These are phyloP conservation scores for Apiotrichum domesticum DNA, from an alignment of 1,284 basidiomycete genomes.

Conservation along the genomic window DNA sequence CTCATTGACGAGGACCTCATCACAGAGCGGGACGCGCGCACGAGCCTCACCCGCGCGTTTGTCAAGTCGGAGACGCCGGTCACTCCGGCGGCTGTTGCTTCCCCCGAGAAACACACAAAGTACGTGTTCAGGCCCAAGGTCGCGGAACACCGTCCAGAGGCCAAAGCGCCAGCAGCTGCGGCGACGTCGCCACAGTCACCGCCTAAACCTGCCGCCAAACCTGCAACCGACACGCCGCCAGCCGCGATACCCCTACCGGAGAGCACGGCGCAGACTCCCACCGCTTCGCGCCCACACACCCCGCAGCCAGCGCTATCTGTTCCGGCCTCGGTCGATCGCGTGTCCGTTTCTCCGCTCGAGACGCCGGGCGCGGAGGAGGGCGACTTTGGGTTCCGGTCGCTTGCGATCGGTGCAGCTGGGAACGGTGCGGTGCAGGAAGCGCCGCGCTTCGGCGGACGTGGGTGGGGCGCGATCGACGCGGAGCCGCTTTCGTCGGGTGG, in stretches of 20 bases:
- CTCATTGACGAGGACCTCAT: conserved; percentile 42
- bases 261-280: conserved; percentile 27
- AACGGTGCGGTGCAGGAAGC: background rate
- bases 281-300: conserved; percentile 22
- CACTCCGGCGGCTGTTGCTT: background rate
- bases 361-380: conserved; percentile 17
- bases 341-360: conserved; percentile 42
- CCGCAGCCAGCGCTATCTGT: conserved; percentile 9
- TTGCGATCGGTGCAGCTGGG: conserved; percentile 30
- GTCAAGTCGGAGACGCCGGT: conserved; percentile 23
- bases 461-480: conserved; percentile 19
- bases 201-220: background rate
- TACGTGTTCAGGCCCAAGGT: conserved; percentile 33
- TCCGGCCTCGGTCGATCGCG: conserved; percentile 22
- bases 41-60: conserved; percentile 42
- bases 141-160: conserved; percentile 2
- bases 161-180: background rate
- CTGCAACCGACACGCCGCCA: background rate
- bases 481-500: conserved; percentile 11
- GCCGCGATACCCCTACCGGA: conserved; percentile 31
- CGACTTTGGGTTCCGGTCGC: conserved; percentile 35
- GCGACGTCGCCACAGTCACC: background rate
- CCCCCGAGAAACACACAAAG: conserved; percentile 14
- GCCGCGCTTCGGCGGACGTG: conserved; percentile 8
- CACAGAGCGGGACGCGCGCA: conserved; percentile 36